A percentile compares a stretch with the other conserved stretches of the same genome.
Evolutionary conservation across 805 yeast genomes (phyloP).

Genomic region (Lipomyces japonicus): DNA sequence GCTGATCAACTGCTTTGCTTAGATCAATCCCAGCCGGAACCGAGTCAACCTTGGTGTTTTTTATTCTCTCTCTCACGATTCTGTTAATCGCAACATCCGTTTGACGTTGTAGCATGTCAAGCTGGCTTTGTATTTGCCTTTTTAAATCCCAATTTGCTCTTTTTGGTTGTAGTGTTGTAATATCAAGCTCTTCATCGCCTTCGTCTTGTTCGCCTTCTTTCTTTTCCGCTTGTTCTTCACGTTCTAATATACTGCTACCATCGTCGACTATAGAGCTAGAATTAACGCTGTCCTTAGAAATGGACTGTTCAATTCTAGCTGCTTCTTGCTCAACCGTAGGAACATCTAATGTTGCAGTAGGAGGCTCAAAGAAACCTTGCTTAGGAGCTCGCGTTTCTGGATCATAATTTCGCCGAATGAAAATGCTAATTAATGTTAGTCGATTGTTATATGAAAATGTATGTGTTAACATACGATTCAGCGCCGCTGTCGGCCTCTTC

Average conservation of each 20-base stretch:
- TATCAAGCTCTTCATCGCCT: constrained; percentile 25
- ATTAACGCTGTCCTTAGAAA: constrained; percentile 31
- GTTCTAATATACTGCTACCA: constrained; percentile 7
- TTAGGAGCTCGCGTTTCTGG: constrained; percentile 31
- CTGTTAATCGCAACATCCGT: constrained; percentile 45
- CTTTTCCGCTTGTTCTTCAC: constrained; percentile 11
- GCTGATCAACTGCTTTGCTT: constrained; percentile 14
- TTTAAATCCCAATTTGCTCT: constrained; percentile 40
- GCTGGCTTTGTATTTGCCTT: constrained; percentile 40
- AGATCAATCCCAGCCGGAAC: constrained; percentile 22
- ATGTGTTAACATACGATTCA: not conserved
- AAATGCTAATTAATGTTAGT: constrained; percentile 1
- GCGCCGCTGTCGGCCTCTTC: not conserved
- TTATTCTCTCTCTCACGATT: constrained; percentile 40
- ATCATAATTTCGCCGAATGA: constrained; percentile 34
- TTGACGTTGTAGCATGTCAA: constrained; percentile 40
- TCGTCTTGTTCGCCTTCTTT: constrained; percentile 23
- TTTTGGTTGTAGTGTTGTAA: constrained; percentile 32
- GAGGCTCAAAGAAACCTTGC: constrained; percentile 34
- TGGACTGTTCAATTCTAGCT: constrained; percentile 36
- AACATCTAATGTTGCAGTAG: constrained; percentile 13
- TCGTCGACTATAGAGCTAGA: constrained; percentile 6
- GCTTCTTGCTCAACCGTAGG: constrained; percentile 34
- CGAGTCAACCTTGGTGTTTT: constrained; percentile 1
- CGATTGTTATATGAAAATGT: not conserved